Evolutionary conservation across 176 grass and related monocot species (phyloP).

Genomic region (Carex scoparia): DNA sequence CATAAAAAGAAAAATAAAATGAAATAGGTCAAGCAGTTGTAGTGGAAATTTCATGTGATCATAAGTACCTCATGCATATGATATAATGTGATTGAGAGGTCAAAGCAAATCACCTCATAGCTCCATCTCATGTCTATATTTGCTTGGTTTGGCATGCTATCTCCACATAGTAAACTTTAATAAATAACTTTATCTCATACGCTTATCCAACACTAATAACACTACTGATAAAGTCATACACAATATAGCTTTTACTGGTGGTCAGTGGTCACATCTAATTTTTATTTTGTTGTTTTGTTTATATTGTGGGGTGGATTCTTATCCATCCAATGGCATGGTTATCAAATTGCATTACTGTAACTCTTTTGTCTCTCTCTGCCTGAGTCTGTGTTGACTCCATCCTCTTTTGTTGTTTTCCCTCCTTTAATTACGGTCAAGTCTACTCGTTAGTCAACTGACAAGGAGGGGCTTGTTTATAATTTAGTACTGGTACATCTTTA

Average conservation of each 20-base stretch:
- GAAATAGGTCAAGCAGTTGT: too few species aligned
- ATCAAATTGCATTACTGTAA: not conserved
- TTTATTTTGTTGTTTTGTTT: not conserved
- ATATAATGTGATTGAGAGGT: too few species aligned
- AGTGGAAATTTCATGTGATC: too few species aligned
- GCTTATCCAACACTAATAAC: not conserved
- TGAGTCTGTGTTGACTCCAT: not conserved
- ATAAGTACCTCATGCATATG: too few species aligned
- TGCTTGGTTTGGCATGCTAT: not conserved
- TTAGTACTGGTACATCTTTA: not conserved
- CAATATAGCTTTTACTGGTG: not conserved
- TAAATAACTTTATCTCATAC: not conserved
- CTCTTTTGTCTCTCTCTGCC: not conserved
- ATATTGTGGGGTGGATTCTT: not conserved
- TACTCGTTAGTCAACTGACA: not conserved
- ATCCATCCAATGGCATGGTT: not conserved
- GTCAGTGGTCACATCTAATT: not conserved
- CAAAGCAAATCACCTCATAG: too few species aligned
- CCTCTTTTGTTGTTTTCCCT: not conserved
- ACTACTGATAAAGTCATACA: not conserved
- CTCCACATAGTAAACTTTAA: not conserved
- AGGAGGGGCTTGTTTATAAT: not conserved
- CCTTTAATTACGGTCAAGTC: not conserved
- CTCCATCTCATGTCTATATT: too few species aligned
- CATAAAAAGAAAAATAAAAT: not conserved